Percentiles rank a stretch among this genome's conserved stretches.
Evolutionary conservation across 192 early-diverging fungal genomes (phyloP).

Genomic region (Coemansia furcata): DNA sequence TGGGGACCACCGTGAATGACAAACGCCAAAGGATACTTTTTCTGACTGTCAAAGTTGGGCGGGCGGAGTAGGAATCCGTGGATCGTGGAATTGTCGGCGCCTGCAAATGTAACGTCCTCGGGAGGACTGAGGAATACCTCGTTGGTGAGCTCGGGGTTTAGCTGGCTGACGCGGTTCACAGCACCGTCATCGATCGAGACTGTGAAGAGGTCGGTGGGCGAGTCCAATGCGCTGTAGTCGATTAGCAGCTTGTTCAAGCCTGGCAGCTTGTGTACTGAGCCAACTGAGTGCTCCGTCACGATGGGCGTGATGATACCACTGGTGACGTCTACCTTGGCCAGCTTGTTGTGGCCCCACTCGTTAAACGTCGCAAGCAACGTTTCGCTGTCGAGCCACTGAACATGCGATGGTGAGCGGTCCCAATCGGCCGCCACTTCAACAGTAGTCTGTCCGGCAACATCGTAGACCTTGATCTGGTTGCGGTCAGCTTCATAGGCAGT

Average conservation of each 20-base stretch:
- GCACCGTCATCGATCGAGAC: constrained; percentile 36
- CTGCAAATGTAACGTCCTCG: constrained; percentile 68
- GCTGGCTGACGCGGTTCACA: constrained; percentile 43
- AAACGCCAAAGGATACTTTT: constrained; percentile 74
- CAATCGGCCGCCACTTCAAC: constrained; percentile 55
- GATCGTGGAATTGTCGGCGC: constrained; percentile 53
- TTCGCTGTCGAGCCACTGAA: constrained; percentile 57
- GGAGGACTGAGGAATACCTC: constrained; percentile 50
- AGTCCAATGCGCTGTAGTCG: constrained; percentile 54
- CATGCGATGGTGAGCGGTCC: constrained; percentile 59
- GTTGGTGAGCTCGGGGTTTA: constrained; percentile 38
- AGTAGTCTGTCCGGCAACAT: constrained; percentile 37
- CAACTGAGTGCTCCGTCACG: constrained; percentile 52
- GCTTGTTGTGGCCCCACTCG: constrained; percentile 67
- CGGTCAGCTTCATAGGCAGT: constrained; percentile 76
- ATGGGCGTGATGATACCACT: constrained; percentile 51
- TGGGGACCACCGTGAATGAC: constrained; percentile 86
- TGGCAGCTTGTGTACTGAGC: constrained; percentile 44
- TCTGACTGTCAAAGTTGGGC: constrained; percentile 48
- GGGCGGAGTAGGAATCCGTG: constrained; percentile 50
- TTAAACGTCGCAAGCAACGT: constrained; percentile 62
- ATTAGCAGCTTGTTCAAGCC: constrained; percentile 48
- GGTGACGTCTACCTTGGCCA: constrained; percentile 56
- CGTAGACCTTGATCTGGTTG: constrained; percentile 65
- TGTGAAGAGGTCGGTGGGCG: constrained; percentile 54